Percentiles rank a stretch among this genome's conserved stretches.
Conservation (phyloP, 2,329 filamentous ascomycete genomes). For the Aspergillus nomiae region DNA sequence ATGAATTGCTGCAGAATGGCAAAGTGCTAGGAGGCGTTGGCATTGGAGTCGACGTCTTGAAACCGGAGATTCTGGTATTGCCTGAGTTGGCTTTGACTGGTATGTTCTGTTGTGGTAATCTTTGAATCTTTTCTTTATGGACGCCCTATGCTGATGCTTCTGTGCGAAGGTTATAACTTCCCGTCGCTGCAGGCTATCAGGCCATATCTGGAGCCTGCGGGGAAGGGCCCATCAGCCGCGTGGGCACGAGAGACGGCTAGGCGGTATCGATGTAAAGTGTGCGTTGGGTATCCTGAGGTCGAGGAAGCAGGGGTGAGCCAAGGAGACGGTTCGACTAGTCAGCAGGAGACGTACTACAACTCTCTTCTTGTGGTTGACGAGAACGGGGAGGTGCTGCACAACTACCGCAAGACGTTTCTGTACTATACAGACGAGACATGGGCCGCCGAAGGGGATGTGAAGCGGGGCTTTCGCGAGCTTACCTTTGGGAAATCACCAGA, state of each 20-base stretch:
- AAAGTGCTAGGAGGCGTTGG: constrained; percentile 20
- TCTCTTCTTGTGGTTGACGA: constrained; percentile 60
- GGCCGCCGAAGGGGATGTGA: constrained; percentile 55
- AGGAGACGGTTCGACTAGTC: constrained; percentile 1
- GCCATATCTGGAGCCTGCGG: constrained; percentile 62
- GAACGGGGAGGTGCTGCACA: constrained; percentile 55
- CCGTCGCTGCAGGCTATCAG: constrained; percentile 57
- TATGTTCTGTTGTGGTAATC: constrained; percentile 30
- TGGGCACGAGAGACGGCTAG: constrained; percentile 62
- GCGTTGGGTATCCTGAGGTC: constrained; percentile 64
- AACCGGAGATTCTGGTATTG: constrained; percentile 60
- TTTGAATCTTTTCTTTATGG: background rate
- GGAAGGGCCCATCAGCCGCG: constrained; percentile 54
- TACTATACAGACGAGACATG: constrained; percentile 70
- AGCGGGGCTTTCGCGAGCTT: constrained; percentile 34
- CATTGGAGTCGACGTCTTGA: constrained; percentile 26
- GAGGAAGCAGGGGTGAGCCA: constrained; percentile 14
- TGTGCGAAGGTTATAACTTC: constrained; percentile 62
- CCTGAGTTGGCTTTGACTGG: constrained; percentile 65
- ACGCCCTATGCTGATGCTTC: background rate
- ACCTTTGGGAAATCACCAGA: constrained; percentile 16
- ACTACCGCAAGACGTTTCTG: constrained; percentile 66
- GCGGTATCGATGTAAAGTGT: constrained; percentile 60
- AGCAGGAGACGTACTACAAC: constrained; percentile 54
- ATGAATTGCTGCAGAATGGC: constrained; percentile 44